Evolutionary conservation across 73 alveolate genomes (phyloP).

Genomic region (Urostyla sp.): DNA sequence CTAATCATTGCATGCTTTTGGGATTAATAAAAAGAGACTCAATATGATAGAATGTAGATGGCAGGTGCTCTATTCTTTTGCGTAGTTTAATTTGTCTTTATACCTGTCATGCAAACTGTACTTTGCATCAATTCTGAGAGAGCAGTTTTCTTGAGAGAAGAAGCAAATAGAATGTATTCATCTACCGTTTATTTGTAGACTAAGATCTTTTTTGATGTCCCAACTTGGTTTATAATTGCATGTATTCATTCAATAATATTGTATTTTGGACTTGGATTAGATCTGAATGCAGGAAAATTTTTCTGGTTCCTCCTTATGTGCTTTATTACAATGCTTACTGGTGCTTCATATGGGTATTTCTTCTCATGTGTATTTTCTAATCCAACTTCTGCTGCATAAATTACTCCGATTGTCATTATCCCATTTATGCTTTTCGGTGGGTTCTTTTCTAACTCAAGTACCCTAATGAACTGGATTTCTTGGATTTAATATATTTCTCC

Average conservation of each 20-base stretch:
- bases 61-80: background rate
- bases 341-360: constrained; percentile 73
- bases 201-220: constrained; percentile 62
- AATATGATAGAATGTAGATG: background rate
- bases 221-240: background rate
- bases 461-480: constrained; percentile 66
- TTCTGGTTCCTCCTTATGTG: background rate
- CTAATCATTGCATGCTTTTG: background rate
- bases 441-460: constrained; percentile 58
- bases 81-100: background rate
- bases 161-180: constrained; percentile 63
- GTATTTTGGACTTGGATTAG: constrained; percentile 60
- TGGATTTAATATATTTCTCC: constrained; percentile 86
- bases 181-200: constrained; percentile 63
- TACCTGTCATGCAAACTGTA: background rate
- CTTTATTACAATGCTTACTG: background rate
- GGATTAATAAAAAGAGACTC: background rate
- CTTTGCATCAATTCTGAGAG: constrained; percentile 71
- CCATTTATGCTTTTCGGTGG: constrained; percentile 80
- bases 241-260: background rate
- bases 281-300: constrained; percentile 2
- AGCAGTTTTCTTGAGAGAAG: constrained; percentile 77
- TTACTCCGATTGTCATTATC: constrained; percentile 63
- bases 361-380: constrained; percentile 64
- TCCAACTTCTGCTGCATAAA: constrained; percentile 55